Conservation (phyloP, 306 rosid genomes). For the Prunus dulcis region DNA sequence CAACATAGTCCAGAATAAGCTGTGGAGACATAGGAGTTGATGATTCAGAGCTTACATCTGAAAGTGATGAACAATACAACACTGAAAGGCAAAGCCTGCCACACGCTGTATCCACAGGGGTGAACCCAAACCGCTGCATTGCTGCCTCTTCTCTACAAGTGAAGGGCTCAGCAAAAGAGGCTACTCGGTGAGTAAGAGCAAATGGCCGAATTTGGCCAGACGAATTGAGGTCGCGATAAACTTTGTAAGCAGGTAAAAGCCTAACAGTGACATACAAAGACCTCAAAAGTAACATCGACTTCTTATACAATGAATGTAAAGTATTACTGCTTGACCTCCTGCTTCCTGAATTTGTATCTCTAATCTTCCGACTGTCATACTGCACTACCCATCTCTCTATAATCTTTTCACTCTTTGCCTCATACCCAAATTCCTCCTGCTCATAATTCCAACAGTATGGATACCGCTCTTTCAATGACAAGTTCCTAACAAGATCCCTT, state of each 20-base stretch:
- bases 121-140: conserved; percentile 70
- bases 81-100: conserved; percentile 79
- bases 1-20: conserved; percentile 77
- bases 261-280: conserved; percentile 72
- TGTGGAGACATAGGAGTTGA: conserved; percentile 67
- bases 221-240: conserved; percentile 60
- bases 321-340: conserved; percentile 56
- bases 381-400: conserved; percentile 85
- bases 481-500: conserved; percentile 39
- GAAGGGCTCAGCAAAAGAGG: conserved; percentile 67
- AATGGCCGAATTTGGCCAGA: conserved; percentile 55
- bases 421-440: conserved; percentile 50
- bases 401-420: conserved; percentile 56
- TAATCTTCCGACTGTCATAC: conserved; percentile 55
- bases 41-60: conserved; percentile 53
- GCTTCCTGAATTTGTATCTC: conserved; percentile 44
- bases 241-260: conserved; percentile 70
- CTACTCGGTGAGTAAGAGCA: conserved; percentile 65
- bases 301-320: conserved; percentile 58
- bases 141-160: conserved; percentile 60
- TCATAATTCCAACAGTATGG: conserved; percentile 39
- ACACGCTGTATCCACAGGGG: conserved; percentile 72
- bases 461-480: conserved; percentile 42
- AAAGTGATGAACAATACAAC: conserved; percentile 50
- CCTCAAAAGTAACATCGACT: conserved; percentile 65